Percentiles rank a stretch among this genome's conserved stretches.
These are phyloP conservation scores for Nothophoma quercina DNA, from an alignment of 2,329 filamentous ascomycete genomes.

Conservation along the genomic window DNA sequence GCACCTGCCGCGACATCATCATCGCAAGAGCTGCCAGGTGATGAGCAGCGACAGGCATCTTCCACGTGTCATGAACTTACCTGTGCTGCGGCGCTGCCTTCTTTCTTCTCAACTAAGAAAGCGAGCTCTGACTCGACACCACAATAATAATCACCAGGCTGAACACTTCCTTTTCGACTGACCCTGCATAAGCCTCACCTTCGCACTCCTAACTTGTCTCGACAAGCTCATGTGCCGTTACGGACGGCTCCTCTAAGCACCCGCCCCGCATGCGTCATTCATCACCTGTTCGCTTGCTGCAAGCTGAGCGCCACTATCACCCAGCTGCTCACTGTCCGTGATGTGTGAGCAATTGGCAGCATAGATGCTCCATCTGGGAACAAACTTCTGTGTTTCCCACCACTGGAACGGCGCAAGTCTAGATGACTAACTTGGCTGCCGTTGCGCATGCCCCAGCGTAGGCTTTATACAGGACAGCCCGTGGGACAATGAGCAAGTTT, in stretches of 20 bases:
- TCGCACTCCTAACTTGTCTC: neutral
- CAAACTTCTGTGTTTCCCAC: neutral
- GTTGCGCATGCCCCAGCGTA: neutral
- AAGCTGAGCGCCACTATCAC: constrained; percentile 8
- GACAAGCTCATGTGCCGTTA: neutral
- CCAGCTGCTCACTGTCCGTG: neutral
- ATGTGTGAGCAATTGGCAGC: neutral
- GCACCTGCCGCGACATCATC: constrained; percentile 2
- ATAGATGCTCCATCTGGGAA: neutral
- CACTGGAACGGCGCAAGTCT: neutral
- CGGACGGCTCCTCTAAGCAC: neutral
- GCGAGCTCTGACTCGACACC: constrained; percentile 10
- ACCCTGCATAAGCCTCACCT: neutral
- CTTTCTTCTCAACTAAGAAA: constrained; percentile 5
- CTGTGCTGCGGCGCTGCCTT: constrained; percentile 8
- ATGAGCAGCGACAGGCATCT: constrained; percentile 4
- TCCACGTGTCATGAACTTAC: constrained; percentile 8
- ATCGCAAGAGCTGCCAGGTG: neutral
- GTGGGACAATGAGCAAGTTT: neutral
- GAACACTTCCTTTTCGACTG: neutral
- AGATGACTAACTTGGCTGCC: neutral
- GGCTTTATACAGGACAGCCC: neutral
- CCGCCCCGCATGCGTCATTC: constrained; percentile 13
- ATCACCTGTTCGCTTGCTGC: constrained; percentile 16
- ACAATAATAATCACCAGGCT: constrained; percentile 2